phyloP scores from a whole-genome alignment of 305 asterid species.

The Euphrasia arctica region DNA sequence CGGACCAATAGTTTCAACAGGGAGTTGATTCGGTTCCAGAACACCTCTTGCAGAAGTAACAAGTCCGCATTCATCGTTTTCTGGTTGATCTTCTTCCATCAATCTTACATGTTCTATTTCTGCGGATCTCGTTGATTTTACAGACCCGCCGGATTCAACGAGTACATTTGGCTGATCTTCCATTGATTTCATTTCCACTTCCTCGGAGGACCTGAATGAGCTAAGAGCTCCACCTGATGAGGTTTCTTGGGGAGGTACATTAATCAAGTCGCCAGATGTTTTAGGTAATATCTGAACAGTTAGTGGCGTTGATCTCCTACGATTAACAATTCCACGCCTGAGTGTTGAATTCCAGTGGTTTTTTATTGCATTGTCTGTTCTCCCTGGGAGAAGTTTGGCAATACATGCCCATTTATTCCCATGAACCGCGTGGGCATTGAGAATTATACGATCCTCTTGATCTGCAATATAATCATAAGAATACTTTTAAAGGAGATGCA shows the following conservation, averaged over 20 bases:
- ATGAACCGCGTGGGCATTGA: conserved; percentile 65
- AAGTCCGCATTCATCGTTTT: conserved; percentile 20
- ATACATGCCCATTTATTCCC: conserved; percentile 91
- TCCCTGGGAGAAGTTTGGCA: conserved; percentile 82
- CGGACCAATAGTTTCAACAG: neutral
- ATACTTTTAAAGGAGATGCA: conserved; percentile 15
- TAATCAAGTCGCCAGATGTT: conserved; percentile 25
- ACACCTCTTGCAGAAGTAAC: conserved; percentile 21
- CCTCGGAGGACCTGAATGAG: conserved; percentile 31
- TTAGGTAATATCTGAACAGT: conserved; percentile 18
- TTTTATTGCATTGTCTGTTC: conserved; percentile 90
- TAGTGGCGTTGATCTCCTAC: conserved; percentile 26
- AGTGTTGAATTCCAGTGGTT: conserved; percentile 89
- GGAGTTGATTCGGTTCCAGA: conserved; percentile 24
- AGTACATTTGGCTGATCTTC: conserved; percentile 26
- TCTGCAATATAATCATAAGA: conserved; percentile 46
- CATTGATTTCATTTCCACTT: conserved; percentile 21
- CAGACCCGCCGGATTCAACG: conserved; percentile 16
- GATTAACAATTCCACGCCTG: conserved; percentile 43
- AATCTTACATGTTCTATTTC: conserved; percentile 18
- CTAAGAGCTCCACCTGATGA: conserved; percentile 31
- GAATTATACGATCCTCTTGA: conserved; percentile 69
- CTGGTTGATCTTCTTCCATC: conserved; percentile 22
- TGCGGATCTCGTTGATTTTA: conserved; percentile 19
- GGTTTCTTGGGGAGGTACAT: conserved; percentile 42